Percentiles rank a stretch among this genome's conserved stretches.
These are phyloP conservation scores for Yarrowia hollandica DNA, from an alignment of 805 yeast species.

Conservation along the genomic window DNA sequence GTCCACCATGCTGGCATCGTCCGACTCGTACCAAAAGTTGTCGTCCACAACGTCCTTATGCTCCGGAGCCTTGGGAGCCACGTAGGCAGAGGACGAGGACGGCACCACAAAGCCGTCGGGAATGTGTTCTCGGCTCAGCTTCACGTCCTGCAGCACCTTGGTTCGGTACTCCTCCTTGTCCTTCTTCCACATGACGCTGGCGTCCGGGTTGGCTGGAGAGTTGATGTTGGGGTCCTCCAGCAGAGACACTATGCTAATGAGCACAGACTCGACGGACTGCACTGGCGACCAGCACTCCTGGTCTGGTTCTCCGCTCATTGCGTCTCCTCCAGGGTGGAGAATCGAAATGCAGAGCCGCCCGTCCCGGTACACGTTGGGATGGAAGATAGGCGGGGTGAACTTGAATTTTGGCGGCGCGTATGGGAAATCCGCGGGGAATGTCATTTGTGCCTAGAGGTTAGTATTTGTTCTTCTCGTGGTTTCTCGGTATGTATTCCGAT, in stretches of 20 bases:
- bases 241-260: slow-evolving; percentile 84
- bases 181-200: slow-evolving; percentile 86
- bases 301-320: slow-evolving; percentile 86
- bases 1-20: slow-evolving; percentile 51
- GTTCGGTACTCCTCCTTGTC: slow-evolving; percentile 73
- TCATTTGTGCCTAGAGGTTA: slow-evolving; percentile 72
- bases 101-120: slow-evolving; percentile 88
- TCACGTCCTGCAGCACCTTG: slow-evolving; percentile 74
- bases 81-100: slow-evolving; percentile 59
- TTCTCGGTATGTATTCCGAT: too few species aligned
- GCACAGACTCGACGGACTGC: slow-evolving; percentile 87
- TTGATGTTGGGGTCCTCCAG: slow-evolving; percentile 91
- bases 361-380: slow-evolving; percentile 92
- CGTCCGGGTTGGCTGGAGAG: slow-evolving; percentile 96
- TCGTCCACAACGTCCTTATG: slow-evolving; percentile 66
- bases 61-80: slow-evolving; percentile 42
- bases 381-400: slow-evolving; percentile 90
- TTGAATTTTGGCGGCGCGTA: slow-evolving; percentile 89
- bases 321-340: slow-evolving; percentile 87
- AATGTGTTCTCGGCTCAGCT: slow-evolving; percentile 69
- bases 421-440: slow-evolving; percentile 89
- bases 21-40: slow-evolving; percentile 80
- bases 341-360: slow-evolving; percentile 92
- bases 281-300: slow-evolving; percentile 78
- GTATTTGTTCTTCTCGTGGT: too few species aligned